Percentiles rank a stretch among this genome's conserved stretches.
phyloP scores from a whole-genome alignment of 1,284 basidiomycete species.

The Erythrobasidium hasegawianum region DNA sequence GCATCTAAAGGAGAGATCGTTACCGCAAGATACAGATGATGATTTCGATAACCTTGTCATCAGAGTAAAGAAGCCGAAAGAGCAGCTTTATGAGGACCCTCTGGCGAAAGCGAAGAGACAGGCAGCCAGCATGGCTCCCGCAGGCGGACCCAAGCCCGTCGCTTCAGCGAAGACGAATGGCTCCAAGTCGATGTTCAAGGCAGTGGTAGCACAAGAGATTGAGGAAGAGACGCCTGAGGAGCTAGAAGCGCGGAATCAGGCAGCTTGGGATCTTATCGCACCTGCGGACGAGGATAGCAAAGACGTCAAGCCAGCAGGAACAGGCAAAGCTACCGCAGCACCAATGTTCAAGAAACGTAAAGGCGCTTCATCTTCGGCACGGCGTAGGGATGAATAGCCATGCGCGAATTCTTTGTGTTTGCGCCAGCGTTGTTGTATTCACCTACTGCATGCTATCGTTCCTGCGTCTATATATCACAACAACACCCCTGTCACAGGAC shows the following conservation, averaged over 20 bases:
- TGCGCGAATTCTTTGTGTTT: no score
- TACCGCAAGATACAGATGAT: conserved; percentile 36
- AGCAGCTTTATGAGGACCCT: neutral
- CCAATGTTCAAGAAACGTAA: conserved; percentile 43
- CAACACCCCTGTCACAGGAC: neutral
- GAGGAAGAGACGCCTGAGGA: conserved; percentile 18
- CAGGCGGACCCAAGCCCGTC: conserved; percentile 22
- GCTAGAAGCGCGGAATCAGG: conserved; percentile 14
- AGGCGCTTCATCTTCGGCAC: neutral
- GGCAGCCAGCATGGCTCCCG: conserved; percentile 10
- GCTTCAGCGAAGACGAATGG: conserved; percentile 1
- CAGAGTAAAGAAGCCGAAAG: conserved; percentile 25
- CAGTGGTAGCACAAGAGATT: conserved; percentile 22
- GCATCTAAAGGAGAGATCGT: conserved; percentile 27
- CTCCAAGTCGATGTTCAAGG: conserved; percentile 38
- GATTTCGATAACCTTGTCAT: conserved; percentile 34
- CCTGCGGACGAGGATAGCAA: conserved; percentile 11
- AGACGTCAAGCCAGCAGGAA: neutral
- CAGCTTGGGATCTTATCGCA: conserved; percentile 15
- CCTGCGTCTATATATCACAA: neutral
- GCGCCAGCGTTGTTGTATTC: neutral
- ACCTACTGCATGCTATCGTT: neutral
- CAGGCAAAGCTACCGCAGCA: neutral
- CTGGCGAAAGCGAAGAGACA: conserved; percentile 23
- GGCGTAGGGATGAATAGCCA: conserved; percentile 9